Conservation (phyloP, 2,329 filamentous ascomycete species). For the Neofusicoccum parvum region DNA sequence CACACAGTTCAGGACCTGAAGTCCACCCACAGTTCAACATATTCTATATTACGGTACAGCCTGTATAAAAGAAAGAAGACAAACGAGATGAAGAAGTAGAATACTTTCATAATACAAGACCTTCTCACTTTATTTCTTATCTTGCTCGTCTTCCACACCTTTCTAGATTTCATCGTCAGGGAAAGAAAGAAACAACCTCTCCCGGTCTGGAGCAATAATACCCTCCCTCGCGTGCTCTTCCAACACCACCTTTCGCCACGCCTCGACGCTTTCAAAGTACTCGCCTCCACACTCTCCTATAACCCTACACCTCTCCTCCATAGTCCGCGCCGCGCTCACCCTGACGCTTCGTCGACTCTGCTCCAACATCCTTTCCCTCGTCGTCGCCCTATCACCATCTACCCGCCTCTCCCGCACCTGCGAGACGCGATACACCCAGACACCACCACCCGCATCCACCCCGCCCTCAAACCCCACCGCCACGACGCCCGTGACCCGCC, state of each 20-base stretch:
- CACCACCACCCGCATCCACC: background rate
- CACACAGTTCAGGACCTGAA: no score
- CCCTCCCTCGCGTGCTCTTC: background rate
- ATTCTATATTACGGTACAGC: no score
- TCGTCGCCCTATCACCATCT: background rate
- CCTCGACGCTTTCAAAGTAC: conserved; percentile 2
- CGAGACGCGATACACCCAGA: background rate
- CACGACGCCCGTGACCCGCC: background rate
- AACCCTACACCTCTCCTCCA: conserved; percentile 1
- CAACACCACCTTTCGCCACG: background rate
- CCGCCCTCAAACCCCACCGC: background rate
- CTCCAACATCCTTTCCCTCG: background rate
- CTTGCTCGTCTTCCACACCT: no score
- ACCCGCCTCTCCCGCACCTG: background rate
- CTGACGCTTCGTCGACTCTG: background rate
- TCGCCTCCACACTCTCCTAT: background rate
- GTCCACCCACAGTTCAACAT: no score
- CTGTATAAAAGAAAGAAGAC: no score
- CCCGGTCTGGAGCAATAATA: background rate
- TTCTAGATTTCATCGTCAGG: no score
- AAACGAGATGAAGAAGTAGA: no score
- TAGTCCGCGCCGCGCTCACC: background rate
- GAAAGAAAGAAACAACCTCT: background rate
- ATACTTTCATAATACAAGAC: no score
- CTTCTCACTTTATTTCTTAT: no score